Base-by-base conservation (phyloP, 768 basidiomycete genomes). In the Lactarius sp. region DNA sequence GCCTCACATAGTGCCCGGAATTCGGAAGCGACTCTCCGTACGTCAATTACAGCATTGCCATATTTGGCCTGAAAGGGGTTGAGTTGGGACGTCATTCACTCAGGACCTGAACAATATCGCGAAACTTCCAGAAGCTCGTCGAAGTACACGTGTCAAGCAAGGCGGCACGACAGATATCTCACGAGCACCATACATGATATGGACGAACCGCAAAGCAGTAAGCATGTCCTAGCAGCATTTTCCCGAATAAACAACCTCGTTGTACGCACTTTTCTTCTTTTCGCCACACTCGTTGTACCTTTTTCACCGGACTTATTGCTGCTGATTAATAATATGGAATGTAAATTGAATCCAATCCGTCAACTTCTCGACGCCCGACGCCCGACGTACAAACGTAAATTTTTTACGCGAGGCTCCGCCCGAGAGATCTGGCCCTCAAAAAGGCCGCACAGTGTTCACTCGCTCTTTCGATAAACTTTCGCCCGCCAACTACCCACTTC, bases 161-260 rank as follows among this genome's bases (percentile, higher is more conserved):
- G 75, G 62, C 14, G 52, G 78, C 37, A 83, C 80, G 44, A 77
- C 84, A 58, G 87, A 90, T 71, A 78, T 90, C 64, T 77, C 80
- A 37, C 83, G 90, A 70, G 90, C 92, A 71, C 86, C 90, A 27
- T 94, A 94, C 72, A 92, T 94, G 90, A 77, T 80, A 75, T 94
- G 92, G 92, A 84, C 85, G 63, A 94, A 94, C 71, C 87, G 88
- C 69, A 81, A 85, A 72, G 89, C 90, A 52, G 77, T 77, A 14
- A 81, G 77, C 68, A 68, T 75, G 33, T 70, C 73, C 27, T 27
- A 27, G 49, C 73, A 65, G 63, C 33, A 44, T 41, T 20, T 58
- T 52, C 36, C 36, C 33, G 68, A 51, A 56, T 60, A 60, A 47
- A 60, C 64, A 50, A 51, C 41, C 22, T 47, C 44, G 37, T 58